A percentile compares a stretch with the other conserved stretches of the same genome.
Evolutionary conservation across 257 asterid species (phyloP).

Genomic region (Penstemon davidsonii): DNA sequence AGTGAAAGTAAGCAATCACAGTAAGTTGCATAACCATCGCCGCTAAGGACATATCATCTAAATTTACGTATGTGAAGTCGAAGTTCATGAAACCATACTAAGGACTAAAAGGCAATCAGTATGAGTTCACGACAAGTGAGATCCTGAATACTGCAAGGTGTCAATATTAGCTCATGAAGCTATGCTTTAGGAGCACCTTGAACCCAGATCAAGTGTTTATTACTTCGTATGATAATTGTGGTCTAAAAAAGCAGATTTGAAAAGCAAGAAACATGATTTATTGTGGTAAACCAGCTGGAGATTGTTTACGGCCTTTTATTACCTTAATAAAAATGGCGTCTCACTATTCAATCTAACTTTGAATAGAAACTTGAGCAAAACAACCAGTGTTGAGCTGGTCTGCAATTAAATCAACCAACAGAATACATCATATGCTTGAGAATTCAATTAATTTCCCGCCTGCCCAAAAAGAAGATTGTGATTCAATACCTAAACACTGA

Average conservation of each 20-base stretch:
- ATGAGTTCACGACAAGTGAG: slow-evolving; percentile 4
- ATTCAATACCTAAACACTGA: slow-evolving; percentile 8
- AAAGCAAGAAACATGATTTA: background rate
- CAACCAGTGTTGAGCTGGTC: slow-evolving; percentile 4
- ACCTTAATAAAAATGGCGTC: slow-evolving; percentile 22
- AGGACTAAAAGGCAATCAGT: background rate
- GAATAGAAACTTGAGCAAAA: background rate
- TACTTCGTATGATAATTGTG: background rate
- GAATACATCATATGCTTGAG: slow-evolving; percentile 3
- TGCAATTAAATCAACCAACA: slow-evolving; percentile 13
- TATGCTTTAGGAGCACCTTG: background rate
- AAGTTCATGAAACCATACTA: slow-evolving; percentile 15
- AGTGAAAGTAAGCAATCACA: background rate
- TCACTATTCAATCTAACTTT: slow-evolving; percentile 22
- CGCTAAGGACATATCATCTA: slow-evolving; percentile 14
- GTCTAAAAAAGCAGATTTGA: slow-evolving; percentile 1
- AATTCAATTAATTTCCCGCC: slow-evolving; percentile 11
- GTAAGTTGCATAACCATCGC: background rate
- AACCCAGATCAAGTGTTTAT: background rate
- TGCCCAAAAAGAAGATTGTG: background rate
- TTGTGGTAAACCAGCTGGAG: slow-evolving; percentile 10
- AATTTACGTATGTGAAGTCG: slow-evolving; percentile 17
- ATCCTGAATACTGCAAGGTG: background rate
- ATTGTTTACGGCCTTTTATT: slow-evolving; percentile 16
- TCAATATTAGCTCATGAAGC: slow-evolving; percentile 3